Evolutionary conservation across 768 basidiomycete genomes (phyloP), one percentile per base, ranked within the genome.

Genomic region (Trametes coccinea): DNA sequence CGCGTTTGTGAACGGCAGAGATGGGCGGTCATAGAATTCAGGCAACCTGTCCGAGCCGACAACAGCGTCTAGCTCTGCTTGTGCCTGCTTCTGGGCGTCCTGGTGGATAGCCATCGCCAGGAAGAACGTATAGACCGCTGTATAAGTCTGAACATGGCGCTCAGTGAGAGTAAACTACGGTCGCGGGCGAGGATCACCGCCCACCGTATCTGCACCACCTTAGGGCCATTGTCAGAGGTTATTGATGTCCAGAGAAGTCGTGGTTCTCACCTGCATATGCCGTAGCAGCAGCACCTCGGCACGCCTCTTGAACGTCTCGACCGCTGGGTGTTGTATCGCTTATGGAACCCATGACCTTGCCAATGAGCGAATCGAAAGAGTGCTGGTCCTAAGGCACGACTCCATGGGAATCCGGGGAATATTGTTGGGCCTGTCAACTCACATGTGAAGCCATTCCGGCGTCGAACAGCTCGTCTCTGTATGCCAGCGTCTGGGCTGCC

Each of bases 401-500:
- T 22, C 22, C 22, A 22, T 22, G 22, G 22, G 22, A 22, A 22
- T 22, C 22, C 22, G 22, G 22, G 22, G 22, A 22, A 22, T 22
- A 22, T 22, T 22, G 22, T 22, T 22, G 22, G 22, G 22, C 22
- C 22, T 22, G 22, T 22, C 22, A 22, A 22, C 56, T 29, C 45
- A 88, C 89, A 73, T 88, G 79, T 56, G 78, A 80, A 13, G 76
- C 75, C 72, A 83, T 82, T 47, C 85, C 80, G 50, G 76, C 83
- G 44, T 82, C 79, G 58, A 82, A 90, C 5, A 89, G 88, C 59
- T 75, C 74, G 37, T 90, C 83, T 22, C 85, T 83, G 55, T 84
- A 87, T 60, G 86, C 83, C 53, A 84, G 79, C 72, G 89, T 82
- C 72, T 80, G 81, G 33, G 77, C 78, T 70, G 82, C 88, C 90